Base-by-base conservation (phyloP, 2,329 filamentous ascomycete genomes). In the Sporothrix brunneoviolacea region DNA sequence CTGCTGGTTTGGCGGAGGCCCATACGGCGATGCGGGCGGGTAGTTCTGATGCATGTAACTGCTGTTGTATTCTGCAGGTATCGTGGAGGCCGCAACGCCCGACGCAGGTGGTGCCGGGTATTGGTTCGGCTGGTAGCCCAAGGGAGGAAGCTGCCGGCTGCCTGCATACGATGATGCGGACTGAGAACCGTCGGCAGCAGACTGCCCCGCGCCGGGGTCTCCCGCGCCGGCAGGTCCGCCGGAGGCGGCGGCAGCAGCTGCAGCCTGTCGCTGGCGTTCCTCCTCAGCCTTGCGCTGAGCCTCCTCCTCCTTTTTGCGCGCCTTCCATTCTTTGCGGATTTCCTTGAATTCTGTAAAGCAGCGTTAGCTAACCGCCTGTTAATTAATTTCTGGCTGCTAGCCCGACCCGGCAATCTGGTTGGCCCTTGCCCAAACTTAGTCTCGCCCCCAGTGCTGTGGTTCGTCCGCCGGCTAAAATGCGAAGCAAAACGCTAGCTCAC, bases 241-340 rank as follows among this genome's bases (percentile, higher is more conserved):
- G 0, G 65, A 57, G 28, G 75, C 74, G 6, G 77, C 83, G 27
- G 79, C 79, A 21, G 79, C 79, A 0, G 64, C 65, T 2, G 64
- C 65, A 8, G 65, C 66, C 43, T 73, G 68, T 15, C 75, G 79
- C 67, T 83, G 83, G 51, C 91, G 86, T 64, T 96, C 91, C 57
- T 97, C 91, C 9, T 91, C 88, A 12, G 86, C 86, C 74, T 96
- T 96, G 63, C 91, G 87, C 60, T 82, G 78, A 46, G 84, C 84
- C 58, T 97, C 91, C 61, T 97, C 91, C 67, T 97, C 93, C 88
- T 98, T 98, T 81, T 97, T 97, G 63, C 93, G 89, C 35, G 88
- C 88, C 74, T 97, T 98, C 93, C 93, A 98, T 65, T 97, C 91
- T 66, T 97, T 97, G 57, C 93, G 48, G 9, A 59, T 59, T 64